Evolutionary conservation across 805 yeast genomes (phyloP), one percentile per base, ranked within the genome.

Genomic region (Lipomyces orientalis): DNA sequence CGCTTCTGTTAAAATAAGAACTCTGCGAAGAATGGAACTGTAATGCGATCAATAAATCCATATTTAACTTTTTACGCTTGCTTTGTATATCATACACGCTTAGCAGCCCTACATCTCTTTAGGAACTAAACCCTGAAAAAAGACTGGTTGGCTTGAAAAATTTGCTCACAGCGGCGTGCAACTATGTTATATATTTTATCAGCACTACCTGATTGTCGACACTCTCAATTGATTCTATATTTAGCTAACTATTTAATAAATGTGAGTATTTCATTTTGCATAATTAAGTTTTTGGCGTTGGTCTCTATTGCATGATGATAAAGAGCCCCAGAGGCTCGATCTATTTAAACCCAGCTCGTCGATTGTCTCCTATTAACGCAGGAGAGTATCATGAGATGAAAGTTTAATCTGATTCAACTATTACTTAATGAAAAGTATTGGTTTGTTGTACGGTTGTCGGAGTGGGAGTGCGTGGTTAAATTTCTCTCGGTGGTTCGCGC

Each of bases 341-440:
- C 16, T 51, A 58, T 69, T 62, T 70, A 70, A 70, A 70, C 73
- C 73, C 73, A 70, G 73, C 73, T 70, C 73, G 64, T 66, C 68
- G 72, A 70, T 54, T 25, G 49, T 54, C 56, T 62, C 51, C 35
- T 49, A 25, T 60, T 55, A 61, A 54, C 39, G 64, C 49, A 34
- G 65, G 33, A 46, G 33, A 46, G 33, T 16, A 54, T 25, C 25
- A 65, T 39, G 68, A 55, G 58, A 65, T 29, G 46, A 64, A 31
- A 60, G 58, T 58, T 59, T 72, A 62, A 56, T 60, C 63, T 58
- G 67, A 60, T 61, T 43, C 46, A n/a, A n/a, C 54, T 54, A 43
- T 43, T 16, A 1, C 49, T 43, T 43, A n/a, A 16, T 5, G 19
- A 16, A 16, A 6, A 12, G n/a, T 43, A 6, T 43, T 6, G 19